Evolutionary conservation across 2,329 filamentous ascomycete genomes (phyloP).

Genomic region (Didymella pinodella): DNA sequence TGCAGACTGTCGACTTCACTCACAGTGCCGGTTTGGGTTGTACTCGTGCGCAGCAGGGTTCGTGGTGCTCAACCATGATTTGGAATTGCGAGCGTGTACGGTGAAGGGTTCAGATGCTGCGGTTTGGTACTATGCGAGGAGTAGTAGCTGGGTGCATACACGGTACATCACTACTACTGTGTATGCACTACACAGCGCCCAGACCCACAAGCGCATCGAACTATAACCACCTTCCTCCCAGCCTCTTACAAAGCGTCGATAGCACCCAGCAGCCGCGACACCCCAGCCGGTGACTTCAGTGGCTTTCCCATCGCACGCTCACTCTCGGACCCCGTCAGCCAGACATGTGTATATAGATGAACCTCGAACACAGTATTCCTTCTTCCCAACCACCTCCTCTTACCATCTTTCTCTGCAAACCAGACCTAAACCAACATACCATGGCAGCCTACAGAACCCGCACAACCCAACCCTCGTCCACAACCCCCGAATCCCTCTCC

Average conservation of each 20-base stretch:
- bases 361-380: background rate
- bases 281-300: constrained; percentile 41
- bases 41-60: background rate
- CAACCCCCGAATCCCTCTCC: constrained; percentile 23
- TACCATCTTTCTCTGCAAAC: too few relatives aligned
- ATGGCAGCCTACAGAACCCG: constrained; percentile 52
- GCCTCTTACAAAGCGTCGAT: constrained; percentile 30
- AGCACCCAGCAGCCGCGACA: constrained; percentile 4
- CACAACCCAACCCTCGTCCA: constrained; percentile 23
- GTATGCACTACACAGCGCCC: background rate
- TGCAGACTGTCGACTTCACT: constrained; percentile 1
- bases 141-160: too few relatives aligned
- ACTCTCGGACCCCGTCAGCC: background rate
- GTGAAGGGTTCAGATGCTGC: background rate
- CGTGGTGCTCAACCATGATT: background rate
- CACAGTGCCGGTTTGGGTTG: background rate
- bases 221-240: constrained; percentile 28
- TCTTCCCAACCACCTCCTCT: too few relatives aligned
- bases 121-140: too few relatives aligned
- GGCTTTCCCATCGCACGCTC: constrained; percentile 12
- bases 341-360: background rate
- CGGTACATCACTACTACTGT: too few relatives aligned
- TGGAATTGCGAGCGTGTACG: background rate
- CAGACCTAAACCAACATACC: background rate
- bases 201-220: constrained; percentile 12